Evolutionary conservation across 345 rosid species (phyloP).

Genomic region (Brassica nigra): DNA sequence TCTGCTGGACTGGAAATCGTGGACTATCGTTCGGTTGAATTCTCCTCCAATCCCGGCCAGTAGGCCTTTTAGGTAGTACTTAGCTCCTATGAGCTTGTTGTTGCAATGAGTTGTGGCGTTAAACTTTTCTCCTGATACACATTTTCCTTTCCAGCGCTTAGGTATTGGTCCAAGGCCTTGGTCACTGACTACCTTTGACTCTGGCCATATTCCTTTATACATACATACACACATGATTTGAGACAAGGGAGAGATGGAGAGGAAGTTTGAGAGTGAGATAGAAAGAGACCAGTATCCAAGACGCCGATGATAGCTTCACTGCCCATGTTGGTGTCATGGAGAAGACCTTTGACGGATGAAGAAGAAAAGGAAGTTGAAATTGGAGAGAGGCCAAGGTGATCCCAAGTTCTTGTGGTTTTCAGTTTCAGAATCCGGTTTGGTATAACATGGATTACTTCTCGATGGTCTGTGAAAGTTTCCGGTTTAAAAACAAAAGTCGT

Average conservation of each 20-base stretch:
- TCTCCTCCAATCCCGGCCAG: slow-evolving; percentile 33
- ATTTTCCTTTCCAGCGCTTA: slow-evolving; percentile 52
- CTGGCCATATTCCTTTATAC: slow-evolving; percentile 38
- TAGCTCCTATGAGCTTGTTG: slow-evolving; percentile 59
- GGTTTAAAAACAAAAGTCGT: neutral
- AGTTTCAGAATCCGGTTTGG: slow-evolving; percentile 41
- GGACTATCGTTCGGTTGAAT: slow-evolving; percentile 35
- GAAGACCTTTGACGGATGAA: neutral
- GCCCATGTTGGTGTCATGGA: neutral
- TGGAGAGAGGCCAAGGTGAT: slow-evolving; percentile 34
- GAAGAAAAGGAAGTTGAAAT: neutral
- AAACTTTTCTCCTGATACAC: slow-evolving; percentile 44
- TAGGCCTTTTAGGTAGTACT: slow-evolving; percentile 45
- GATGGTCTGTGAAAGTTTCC: slow-evolving; percentile 36
- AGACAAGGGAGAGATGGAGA: neutral
- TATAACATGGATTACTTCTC: slow-evolving; percentile 46
- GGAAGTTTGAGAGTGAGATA: neutral
- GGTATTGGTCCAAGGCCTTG: slow-evolving; percentile 52
- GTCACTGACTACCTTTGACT: slow-evolving; percentile 45
- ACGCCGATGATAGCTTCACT: slow-evolving; percentile 1
- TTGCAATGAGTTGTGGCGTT: slow-evolving; percentile 43
- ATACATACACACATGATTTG: neutral
- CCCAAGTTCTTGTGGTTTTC: slow-evolving; percentile 59
- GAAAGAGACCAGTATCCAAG: neutral
- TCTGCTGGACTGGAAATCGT: slow-evolving; percentile 46